Percentiles rank a stretch among this genome's conserved stretches.
These are phyloP conservation scores for Rachicladosporium sp. DNA, from an alignment of 2,329 filamentous ascomycete species.

Conservation along the genomic window DNA sequence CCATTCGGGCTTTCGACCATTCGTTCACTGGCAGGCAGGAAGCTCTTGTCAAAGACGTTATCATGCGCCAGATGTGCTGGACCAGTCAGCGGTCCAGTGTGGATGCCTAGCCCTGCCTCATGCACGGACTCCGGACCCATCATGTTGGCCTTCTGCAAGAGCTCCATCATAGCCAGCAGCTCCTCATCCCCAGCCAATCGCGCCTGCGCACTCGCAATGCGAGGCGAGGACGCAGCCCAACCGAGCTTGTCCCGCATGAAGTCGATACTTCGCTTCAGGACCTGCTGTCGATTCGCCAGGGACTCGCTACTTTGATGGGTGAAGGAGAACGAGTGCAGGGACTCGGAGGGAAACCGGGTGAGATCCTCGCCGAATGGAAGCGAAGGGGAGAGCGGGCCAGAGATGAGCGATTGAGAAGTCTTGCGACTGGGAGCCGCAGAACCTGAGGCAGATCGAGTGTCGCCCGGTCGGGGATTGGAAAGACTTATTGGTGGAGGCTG, in stretches of 20 bases:
- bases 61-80: constrained; percentile 60
- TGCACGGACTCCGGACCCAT: constrained; percentile 55
- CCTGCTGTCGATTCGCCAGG: constrained; percentile 81
- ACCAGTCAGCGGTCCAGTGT: constrained; percentile 61
- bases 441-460: constrained; percentile 54
- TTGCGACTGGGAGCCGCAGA: constrained; percentile 46
- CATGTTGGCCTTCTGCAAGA: constrained; percentile 70
- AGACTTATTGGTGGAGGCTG: constrained; percentile 52
- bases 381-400: constrained; percentile 58
- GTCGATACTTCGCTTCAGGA: constrained; percentile 84
- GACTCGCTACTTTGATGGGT: constrained; percentile 89
- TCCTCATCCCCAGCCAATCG: constrained; percentile 72
- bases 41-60: constrained; percentile 78
- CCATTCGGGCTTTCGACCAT: constrained; percentile 30
- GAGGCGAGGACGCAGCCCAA: constrained; percentile 63
- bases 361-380: constrained; percentile 73
- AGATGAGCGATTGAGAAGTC: constrained; percentile 41
- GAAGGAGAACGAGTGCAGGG: constrained; percentile 95
- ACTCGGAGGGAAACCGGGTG: constrained; percentile 85
- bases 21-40: constrained; percentile 32
- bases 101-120: constrained; percentile 33
- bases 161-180: constrained; percentile 79
- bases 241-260: constrained; percentile 90
- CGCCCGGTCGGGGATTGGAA: constrained; percentile 47
- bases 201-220: constrained; percentile 71